Percentiles rank a stretch among this genome's conserved stretches.
These are phyloP conservation scores for Kalmusia sp. DNA, from an alignment of 2,329 filamentous ascomycete genomes.

Conservation along the genomic window DNA sequence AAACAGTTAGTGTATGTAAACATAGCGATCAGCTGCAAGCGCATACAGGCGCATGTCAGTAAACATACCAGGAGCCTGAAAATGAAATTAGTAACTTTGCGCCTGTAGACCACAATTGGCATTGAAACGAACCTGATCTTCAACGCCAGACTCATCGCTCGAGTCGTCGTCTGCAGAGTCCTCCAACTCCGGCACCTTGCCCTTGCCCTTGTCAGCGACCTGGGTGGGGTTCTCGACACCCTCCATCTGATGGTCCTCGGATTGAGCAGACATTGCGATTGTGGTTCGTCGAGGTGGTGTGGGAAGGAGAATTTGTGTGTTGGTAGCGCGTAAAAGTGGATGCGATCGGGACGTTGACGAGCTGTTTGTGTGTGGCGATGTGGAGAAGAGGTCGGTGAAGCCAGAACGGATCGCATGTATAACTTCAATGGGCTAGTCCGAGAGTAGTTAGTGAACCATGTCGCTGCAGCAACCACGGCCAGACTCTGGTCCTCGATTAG, in stretches of 20 bases:
- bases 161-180: constrained; percentile 74
- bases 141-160: constrained; percentile 72
- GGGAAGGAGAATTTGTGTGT: not conserved
- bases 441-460: not conserved
- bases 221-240: constrained; percentile 51
- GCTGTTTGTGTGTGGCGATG: constrained; percentile 1
- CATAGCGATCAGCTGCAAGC: constrained; percentile 1
- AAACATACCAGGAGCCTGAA: constrained; percentile 43
- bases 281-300: constrained; percentile 5
- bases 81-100: constrained; percentile 35
- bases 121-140: constrained; percentile 59
- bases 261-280: constrained; percentile 39
- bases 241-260: constrained; percentile 46
- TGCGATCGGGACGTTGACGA: constrained; percentile 19
- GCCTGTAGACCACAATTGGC: not conserved
- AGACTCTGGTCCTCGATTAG: too few species aligned
- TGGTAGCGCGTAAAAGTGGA: not conserved
- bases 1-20: constrained; percentile 47
- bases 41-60: constrained; percentile 13
- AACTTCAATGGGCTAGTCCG: not conserved
- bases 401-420: not conserved
- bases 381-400: not conserved
- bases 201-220: constrained; percentile 80
- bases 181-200: constrained; percentile 77
- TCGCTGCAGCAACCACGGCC: constrained; percentile 2